Conservation (phyloP, 2,329 filamentous ascomycete species). For the Pestalotiopsis sp. region DNA sequence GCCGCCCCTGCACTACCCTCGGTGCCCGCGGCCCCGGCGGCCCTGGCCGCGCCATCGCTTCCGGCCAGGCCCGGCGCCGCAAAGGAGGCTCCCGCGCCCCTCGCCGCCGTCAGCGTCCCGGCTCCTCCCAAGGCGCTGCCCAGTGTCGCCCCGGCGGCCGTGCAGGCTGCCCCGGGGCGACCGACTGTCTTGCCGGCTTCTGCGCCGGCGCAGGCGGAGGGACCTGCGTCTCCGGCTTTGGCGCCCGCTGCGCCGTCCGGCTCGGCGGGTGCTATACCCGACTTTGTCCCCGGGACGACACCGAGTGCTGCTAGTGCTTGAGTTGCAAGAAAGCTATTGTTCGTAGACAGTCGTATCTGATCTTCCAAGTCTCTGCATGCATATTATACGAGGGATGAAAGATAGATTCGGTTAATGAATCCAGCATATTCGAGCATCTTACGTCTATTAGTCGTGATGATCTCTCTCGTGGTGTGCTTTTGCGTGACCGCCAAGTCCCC, state of each 20-base stretch:
- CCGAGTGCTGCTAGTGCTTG: conserved; percentile 1
- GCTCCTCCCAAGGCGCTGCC: background rate
- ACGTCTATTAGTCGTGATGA: background rate
- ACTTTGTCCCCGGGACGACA: conserved; percentile 6
- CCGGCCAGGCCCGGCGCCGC: conserved; percentile 2
- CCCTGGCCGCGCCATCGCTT: background rate
- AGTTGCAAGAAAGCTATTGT: background rate
- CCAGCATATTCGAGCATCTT: background rate
- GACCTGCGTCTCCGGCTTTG: background rate
- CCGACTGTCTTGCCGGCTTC: background rate
- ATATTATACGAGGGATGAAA: accelerated
- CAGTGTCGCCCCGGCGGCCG: background rate
- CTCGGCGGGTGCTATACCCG: background rate
- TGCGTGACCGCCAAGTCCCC: background rate
- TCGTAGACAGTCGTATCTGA: background rate
- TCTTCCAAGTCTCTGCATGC: background rate
- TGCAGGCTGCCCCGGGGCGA: background rate
- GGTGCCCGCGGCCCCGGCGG: background rate
- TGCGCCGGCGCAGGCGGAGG: background rate
- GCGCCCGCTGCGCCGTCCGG: background rate
- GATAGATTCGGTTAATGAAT: background rate
- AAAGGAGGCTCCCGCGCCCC: background rate
- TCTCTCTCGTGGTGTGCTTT: background rate
- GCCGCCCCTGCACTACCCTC: background rate
- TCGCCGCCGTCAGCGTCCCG: background rate